These are phyloP conservation scores for Ganoderma sp. DNA, from an alignment of 1,284 basidiomycete species.

Conservation along the genomic window DNA sequence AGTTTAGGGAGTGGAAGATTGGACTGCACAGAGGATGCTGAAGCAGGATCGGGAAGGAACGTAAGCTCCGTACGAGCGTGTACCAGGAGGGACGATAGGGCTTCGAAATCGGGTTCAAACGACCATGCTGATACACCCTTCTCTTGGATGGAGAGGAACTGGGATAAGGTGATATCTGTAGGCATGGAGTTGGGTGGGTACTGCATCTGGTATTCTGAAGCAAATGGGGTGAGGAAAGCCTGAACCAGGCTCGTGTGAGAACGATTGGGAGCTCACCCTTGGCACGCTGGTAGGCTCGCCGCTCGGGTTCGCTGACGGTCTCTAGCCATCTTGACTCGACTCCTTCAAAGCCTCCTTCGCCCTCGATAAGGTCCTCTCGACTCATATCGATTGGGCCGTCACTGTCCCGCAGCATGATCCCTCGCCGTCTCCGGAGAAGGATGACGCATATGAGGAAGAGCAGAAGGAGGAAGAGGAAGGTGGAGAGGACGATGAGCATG, in stretches of 20 bases:
- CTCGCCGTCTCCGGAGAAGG: constrained; percentile 79
- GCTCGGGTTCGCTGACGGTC: constrained; percentile 69
- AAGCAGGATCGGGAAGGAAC: constrained; percentile 92
- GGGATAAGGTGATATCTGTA: constrained; percentile 95
- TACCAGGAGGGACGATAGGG: constrained; percentile 87
- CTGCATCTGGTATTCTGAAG: constrained; percentile 84
- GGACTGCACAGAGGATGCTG: constrained; percentile 91
- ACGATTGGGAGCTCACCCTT: constrained; percentile 68
- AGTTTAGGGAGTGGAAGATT: constrained; percentile 94
- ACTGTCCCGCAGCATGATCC: constrained; percentile 83
- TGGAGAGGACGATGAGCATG: constrained; percentile 89
- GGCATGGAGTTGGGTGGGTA: constrained; percentile 92
- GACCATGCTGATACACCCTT: constrained; percentile 98
- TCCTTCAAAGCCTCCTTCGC: constrained; percentile 90
- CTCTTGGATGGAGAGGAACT: constrained; percentile 97
- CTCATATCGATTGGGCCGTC: constrained; percentile 95
- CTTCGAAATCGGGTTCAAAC: constrained; percentile 96
- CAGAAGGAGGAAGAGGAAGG: constrained; percentile 90
- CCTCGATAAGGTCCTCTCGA: constrained; percentile 87
- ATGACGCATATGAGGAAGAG: constrained; percentile 89
- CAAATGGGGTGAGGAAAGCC: constrained; percentile 11
- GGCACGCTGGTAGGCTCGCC: constrained; percentile 81
- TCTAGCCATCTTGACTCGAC: constrained; percentile 96
- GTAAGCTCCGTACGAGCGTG: constrained; percentile 95
- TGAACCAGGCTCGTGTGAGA: constrained; percentile 13